Base-by-base conservation (phyloP, 495 filamentous ascomycete species). In the Xylaria bambusicola region DNA sequence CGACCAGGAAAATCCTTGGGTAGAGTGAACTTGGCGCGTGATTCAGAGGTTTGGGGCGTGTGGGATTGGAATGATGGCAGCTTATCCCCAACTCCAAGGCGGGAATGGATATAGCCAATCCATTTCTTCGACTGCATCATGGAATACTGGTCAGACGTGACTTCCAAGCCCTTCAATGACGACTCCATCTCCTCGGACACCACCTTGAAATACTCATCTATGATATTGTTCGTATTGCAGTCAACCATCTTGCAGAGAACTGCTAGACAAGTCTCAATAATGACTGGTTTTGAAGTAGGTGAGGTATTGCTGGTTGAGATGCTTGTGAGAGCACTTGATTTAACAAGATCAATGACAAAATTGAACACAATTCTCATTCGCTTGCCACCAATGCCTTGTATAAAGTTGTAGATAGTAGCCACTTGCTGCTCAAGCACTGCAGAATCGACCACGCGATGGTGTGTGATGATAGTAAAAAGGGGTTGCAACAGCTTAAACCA, bases 1-100 rank as follows among this genome's bases (percentile, higher is more conserved):
- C 68, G 59, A 3, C 85, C 85, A 15, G 84, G 85, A 5, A 78
- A 62, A 62, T 84, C 80, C 21, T 70, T 71, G 33, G 65, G 61
- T 8, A 83, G 52, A 20, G 75, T 59, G 56, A 82, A 82, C 57
- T 68, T 62, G 13, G 65, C 59, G 15, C 64, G 62, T 1, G 56
- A 44, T 10, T 21, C 44, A 13, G 61, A 58, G 13, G 44, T 31
- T 7, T 41, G 51, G 8, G 48, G 27, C 18, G 52, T 64, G 13
- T 2, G 45, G 12, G 18, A 23, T 27, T 52, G 40, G 6, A 47
- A 13, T 8, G 47, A 40, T 2, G 46, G 17, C 1, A 74, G 47
- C 20, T 66, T 58, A 21, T 61, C 53, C 5, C 68, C 72, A 26
- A 70, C 54, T 3, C 52, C 55, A 9, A 74, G 66, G n/a, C 72